A percentile compares a stretch with the other conserved stretches of the same genome.
Conservation (phyloP, 352 stramenopile species). For the Stephanocyclus meneghinianus region DNA sequence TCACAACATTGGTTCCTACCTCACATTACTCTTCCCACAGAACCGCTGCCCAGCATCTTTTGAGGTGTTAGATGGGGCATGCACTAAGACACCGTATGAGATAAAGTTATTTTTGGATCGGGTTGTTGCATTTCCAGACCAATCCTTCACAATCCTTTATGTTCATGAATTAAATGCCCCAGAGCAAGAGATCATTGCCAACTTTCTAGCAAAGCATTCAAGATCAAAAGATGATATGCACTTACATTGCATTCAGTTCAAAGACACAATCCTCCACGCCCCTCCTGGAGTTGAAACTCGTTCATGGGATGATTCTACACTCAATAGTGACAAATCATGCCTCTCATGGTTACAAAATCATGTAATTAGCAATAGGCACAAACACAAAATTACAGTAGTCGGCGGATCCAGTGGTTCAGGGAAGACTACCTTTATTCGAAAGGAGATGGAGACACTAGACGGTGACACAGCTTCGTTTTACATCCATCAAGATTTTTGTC, state of each 20-base stretch:
- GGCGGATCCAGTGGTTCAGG: slow-evolving; percentile 32
- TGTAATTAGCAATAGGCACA: slow-evolving; percentile 16
- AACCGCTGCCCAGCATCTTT: slow-evolving; percentile 35
- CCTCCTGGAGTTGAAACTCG: slow-evolving; percentile 38
- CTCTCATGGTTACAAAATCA: slow-evolving; percentile 19
- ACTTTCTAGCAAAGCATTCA: slow-evolving; percentile 34
- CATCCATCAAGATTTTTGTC: slow-evolving; percentile 51
- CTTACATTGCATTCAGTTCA: slow-evolving; percentile 42
- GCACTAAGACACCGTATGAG: slow-evolving; percentile 26
- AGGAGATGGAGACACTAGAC: slow-evolving; percentile 26
- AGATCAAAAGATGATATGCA: slow-evolving; percentile 35
- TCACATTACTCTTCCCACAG: slow-evolving; percentile 16
- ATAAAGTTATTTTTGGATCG: slow-evolving; percentile 44
- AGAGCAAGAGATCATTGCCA: slow-evolving; percentile 46
- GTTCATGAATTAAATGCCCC: slow-evolving; percentile 32
- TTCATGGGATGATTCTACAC: slow-evolving; percentile 34
- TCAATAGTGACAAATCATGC: not conserved
- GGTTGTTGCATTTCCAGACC: slow-evolving; percentile 41
- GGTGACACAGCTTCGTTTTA: slow-evolving; percentile 33
- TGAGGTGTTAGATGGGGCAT: slow-evolving; percentile 44
- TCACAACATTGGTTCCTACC: not conserved
- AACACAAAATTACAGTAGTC: slow-evolving; percentile 31
- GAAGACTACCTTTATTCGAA: slow-evolving; percentile 44
- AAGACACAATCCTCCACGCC: slow-evolving; percentile 42
- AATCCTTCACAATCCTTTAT: slow-evolving; percentile 37